These are phyloP conservation scores for Gossypium schwendimanii DNA, from an alignment of 441 rosid species.

Conservation along the genomic window DNA sequence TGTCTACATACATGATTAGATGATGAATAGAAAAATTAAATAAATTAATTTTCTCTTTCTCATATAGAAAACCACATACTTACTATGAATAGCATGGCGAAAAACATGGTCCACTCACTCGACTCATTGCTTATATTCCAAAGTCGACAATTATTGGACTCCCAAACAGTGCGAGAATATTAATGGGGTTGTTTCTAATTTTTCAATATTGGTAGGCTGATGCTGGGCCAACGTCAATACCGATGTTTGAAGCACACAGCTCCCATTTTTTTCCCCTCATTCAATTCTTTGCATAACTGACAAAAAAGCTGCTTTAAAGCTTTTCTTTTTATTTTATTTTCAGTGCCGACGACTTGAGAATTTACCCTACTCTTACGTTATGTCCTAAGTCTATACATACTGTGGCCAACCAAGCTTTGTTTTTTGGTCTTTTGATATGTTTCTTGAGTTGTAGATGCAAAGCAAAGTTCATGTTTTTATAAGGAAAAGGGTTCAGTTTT, in stretches of 20 bases:
- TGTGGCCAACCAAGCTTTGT: not conserved
- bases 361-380: not conserved
- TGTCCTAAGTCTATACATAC: not conserved
- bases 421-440: not conserved
- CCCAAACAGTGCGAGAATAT: not conserved
- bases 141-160: not conserved
- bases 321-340: not conserved
- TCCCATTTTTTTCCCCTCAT: not conserved
- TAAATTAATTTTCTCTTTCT: not conserved
- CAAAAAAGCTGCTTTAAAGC: not conserved
- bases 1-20: not conserved
- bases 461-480: no score
- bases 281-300: not conserved
- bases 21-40: not conserved
- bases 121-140: not conserved
- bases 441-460: not conserved
- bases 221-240: constrained; percentile 2
- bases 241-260: not conserved
- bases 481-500: not conserved
- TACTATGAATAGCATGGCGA: not conserved
- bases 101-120: not conserved
- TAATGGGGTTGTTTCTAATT: not conserved
- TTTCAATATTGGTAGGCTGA: constrained; percentile 21
- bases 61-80: not conserved
- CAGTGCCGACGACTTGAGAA: constrained; percentile 4